Conservation (phyloP, 2,329 filamentous ascomycete genomes). For the Talaromyces sp. region DNA sequence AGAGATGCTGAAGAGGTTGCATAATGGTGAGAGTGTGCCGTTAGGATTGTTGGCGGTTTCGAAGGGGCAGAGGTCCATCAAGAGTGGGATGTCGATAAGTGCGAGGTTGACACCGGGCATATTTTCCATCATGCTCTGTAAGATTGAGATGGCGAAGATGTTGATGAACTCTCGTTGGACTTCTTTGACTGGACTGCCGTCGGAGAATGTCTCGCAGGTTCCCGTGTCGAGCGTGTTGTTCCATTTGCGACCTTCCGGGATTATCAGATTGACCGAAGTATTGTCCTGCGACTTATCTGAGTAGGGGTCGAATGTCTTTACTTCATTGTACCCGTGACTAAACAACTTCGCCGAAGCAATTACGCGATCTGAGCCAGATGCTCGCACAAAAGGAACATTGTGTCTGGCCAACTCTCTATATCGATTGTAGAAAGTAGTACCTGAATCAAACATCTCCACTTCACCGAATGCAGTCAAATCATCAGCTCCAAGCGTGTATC, state of each 20-base stretch:
- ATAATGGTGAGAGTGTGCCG: slow-evolving; percentile 65
- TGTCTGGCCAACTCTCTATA: slow-evolving; percentile 62
- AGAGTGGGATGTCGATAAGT: slow-evolving; percentile 58
- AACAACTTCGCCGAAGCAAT: slow-evolving; percentile 73
- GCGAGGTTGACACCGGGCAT: slow-evolving; percentile 67
- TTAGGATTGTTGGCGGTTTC: slow-evolving; percentile 63
- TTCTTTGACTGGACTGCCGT: slow-evolving; percentile 42
- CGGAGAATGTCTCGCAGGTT: slow-evolving; percentile 68
- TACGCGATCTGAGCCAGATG: slow-evolving; percentile 67
- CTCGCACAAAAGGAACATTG: slow-evolving; percentile 66
- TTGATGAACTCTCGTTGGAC: slow-evolving; percentile 59
- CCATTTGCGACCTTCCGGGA: slow-evolving; percentile 58
- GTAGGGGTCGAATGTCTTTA: slow-evolving; percentile 45
- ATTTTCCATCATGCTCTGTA: slow-evolving; percentile 64
- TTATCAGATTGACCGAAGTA: slow-evolving; percentile 63
- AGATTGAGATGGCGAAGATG: slow-evolving; percentile 65
- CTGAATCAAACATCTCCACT: slow-evolving; percentile 69
- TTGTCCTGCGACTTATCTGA: slow-evolving; percentile 46
- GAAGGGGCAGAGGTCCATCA: slow-evolving; percentile 91
- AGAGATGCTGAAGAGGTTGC: slow-evolving; percentile 64
- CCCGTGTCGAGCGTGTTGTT: slow-evolving; percentile 84
- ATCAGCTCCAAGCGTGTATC: slow-evolving; percentile 68
- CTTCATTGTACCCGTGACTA: slow-evolving; percentile 67
- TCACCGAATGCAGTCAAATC: slow-evolving; percentile 66
- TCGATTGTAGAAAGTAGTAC: slow-evolving; percentile 69